Conservation (phyloP, 495 filamentous ascomycete species). For the Clavariopsis aquatica region DNA sequence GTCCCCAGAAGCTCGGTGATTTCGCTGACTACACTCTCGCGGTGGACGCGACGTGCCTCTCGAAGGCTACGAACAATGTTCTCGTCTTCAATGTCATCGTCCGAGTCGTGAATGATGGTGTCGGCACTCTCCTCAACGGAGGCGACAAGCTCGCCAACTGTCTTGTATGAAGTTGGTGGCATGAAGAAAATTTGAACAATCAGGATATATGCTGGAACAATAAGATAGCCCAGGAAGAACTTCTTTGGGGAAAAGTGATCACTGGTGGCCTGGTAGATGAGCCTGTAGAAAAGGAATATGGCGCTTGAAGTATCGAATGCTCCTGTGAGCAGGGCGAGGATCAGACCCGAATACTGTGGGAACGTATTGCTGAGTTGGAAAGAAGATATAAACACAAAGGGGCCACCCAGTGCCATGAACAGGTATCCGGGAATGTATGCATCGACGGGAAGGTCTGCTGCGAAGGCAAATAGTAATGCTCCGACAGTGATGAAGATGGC, state of each 20-base stretch:
- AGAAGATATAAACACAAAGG: slow-evolving; percentile 85
- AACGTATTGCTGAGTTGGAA: slow-evolving; percentile 95
- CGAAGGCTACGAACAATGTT: slow-evolving; percentile 31
- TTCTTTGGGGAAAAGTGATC: slow-evolving; percentile 62
- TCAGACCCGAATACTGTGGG: slow-evolving; percentile 78
- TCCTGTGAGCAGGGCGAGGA: slow-evolving; percentile 81
- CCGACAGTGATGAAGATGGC: slow-evolving; percentile 69
- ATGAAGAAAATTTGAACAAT: slow-evolving; percentile 71
- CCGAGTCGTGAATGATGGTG: slow-evolving; percentile 48
- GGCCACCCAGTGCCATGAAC: slow-evolving; percentile 79
- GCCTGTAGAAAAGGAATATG: slow-evolving; percentile 81
- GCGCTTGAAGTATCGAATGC: slow-evolving; percentile 89
- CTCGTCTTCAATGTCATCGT: slow-evolving; percentile 46
- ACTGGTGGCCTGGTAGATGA: slow-evolving; percentile 66
- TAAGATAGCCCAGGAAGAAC: slow-evolving; percentile 78
- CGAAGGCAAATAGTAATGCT: slow-evolving; percentile 69
- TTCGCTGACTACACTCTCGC: slow-evolving; percentile 68
- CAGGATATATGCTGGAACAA: slow-evolving; percentile 71
- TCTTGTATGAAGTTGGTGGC: slow-evolving; percentile 83
- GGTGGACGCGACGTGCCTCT: slow-evolving; percentile 63
- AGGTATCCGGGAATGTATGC: slow-evolving; percentile 78
- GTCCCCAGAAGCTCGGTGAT: slow-evolving; percentile 70
- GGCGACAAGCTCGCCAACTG: slow-evolving; percentile 76
- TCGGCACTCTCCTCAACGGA: slow-evolving; percentile 61
- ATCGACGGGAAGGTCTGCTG: slow-evolving; percentile 64